A percentile compares a stretch with the other conserved stretches of the same genome.
Evolutionary conservation across 441 rosid genomes (phyloP).

Genomic region (Gossypium schwendimanii): DNA sequence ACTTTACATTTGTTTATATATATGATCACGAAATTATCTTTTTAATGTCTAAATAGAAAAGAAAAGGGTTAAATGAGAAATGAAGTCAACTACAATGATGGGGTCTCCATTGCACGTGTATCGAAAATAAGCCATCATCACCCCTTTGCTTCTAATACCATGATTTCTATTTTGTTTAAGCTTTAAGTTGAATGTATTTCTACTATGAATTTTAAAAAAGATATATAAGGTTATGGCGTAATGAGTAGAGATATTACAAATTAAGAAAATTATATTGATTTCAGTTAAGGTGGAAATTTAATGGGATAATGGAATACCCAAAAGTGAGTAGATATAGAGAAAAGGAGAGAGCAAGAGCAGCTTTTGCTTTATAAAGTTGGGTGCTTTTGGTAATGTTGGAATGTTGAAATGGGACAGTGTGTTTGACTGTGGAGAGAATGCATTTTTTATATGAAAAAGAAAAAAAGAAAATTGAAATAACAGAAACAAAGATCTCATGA

Average conservation of each 20-base stretch:
- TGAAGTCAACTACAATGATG: slow-evolving; percentile 25
- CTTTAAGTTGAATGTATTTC: too few relatives aligned
- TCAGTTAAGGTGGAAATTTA: too few relatives aligned
- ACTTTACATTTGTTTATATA: slow-evolving; percentile 16
- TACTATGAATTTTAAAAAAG: too few relatives aligned
- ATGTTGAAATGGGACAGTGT: slow-evolving; percentile 30
- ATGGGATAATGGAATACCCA: too few relatives aligned
- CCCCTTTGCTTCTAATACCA: background rate
- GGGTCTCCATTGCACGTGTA: slow-evolving; percentile 37
- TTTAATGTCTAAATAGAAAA: background rate
- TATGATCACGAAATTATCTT: slow-evolving; percentile 4
- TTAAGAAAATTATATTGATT: too few relatives aligned
- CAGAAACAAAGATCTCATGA: slow-evolving; percentile 20
- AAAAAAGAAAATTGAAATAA: slow-evolving; percentile 2
- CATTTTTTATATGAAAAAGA: too few relatives aligned
- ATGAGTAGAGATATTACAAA: too few relatives aligned
- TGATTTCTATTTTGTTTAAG: background rate
- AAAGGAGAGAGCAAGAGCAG: slow-evolving; percentile 18
- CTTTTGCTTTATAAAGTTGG: slow-evolving; percentile 52
- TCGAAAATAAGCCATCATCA: slow-evolving; percentile 21
- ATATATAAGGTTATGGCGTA: too few relatives aligned
- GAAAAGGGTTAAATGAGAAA: background rate
- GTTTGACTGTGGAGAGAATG: slow-evolving; percentile 35
- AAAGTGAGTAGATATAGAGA: background rate
- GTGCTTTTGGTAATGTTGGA: slow-evolving; percentile 21